Evolutionary conservation across 345 rosid genomes (phyloP).

Genomic region (Moricandia arvensis): DNA sequence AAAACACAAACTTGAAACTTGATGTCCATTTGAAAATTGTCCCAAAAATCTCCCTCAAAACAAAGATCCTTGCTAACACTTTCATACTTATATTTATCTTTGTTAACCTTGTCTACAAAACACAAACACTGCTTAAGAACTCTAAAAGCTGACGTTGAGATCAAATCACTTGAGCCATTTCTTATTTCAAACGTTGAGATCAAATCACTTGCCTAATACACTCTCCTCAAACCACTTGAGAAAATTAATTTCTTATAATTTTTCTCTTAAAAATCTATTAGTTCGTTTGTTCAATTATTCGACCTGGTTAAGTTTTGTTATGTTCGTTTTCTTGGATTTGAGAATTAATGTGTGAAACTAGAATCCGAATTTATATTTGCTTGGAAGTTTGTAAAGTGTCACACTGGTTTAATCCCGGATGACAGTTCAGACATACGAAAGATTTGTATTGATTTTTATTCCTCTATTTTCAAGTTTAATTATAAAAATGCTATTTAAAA

Average conservation of each 20-base stretch:
- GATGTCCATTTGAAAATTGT: background rate
- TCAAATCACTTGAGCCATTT: constrained; percentile 34
- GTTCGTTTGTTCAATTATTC: too few relatives aligned
- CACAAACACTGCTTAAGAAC: constrained; percentile 46
- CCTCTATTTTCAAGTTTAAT: background rate
- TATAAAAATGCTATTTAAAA: background rate
- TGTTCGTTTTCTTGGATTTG: too few relatives aligned
- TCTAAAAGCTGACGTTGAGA: constrained; percentile 75
- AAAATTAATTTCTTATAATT: too few relatives aligned
- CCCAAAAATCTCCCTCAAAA: background rate
- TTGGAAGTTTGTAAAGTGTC: too few relatives aligned
- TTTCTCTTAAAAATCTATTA: too few relatives aligned
- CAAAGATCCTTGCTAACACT: background rate
- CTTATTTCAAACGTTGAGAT: background rate
- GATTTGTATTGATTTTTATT: too few relatives aligned
- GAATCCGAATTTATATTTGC: too few relatives aligned
- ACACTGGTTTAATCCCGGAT: too few relatives aligned
- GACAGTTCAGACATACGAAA: too few relatives aligned
- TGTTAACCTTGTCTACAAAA: background rate
- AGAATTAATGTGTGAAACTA: too few relatives aligned
- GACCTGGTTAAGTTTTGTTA: too few relatives aligned
- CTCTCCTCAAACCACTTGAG: constrained; percentile 42
- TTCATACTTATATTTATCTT: background rate
- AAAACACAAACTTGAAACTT: too few relatives aligned
- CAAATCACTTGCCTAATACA: constrained; percentile 6